Conservation (phyloP, 1,139 yeast genomes). For the Suhomyces kunorum region DNA sequence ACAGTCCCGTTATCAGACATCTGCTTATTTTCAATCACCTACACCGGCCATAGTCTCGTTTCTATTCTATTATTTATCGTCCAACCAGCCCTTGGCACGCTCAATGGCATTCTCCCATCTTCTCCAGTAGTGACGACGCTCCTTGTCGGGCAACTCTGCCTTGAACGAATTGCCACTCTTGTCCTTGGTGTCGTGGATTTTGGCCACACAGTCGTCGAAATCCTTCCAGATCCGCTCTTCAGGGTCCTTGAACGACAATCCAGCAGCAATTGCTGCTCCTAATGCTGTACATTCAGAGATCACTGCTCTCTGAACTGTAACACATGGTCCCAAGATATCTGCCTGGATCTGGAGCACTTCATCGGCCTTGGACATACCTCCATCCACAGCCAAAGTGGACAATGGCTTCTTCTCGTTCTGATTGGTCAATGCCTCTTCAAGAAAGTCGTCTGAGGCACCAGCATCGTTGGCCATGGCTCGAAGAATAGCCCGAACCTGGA, state of each 20-base stretch:
- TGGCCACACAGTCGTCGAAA: slow-evolving; percentile 59
- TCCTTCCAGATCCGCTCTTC: slow-evolving; percentile 73
- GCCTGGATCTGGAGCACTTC: slow-evolving; percentile 95
- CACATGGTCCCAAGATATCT: slow-evolving; percentile 84
- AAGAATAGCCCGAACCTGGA: slow-evolving; percentile 87
- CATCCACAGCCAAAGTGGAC: slow-evolving; percentile 76
- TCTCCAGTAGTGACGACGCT: slow-evolving; percentile 65
- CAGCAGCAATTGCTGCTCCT: slow-evolving; percentile 97
- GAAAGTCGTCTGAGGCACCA: slow-evolving; percentile 52
- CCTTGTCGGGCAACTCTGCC: slow-evolving; percentile 60
- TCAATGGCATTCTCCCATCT: slow-evolving; percentile 83
- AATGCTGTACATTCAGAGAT: slow-evolving; percentile 92
- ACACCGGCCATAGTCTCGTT: not conserved
- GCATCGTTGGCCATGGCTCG: slow-evolving; percentile 90
- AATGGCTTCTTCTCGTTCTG: slow-evolving; percentile 51
- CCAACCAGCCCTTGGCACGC: slow-evolving; percentile 78
- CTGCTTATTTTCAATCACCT: too few species aligned
- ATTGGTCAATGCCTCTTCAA: slow-evolving; percentile 43
- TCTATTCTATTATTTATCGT: slow-evolving; percentile 28
- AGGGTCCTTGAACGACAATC: slow-evolving; percentile 62
- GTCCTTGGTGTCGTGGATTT: slow-evolving; percentile 36
- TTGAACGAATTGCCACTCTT: slow-evolving; percentile 47
- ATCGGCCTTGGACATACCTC: slow-evolving; percentile 92
- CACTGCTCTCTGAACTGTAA: slow-evolving; percentile 76
- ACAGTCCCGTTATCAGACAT: too few species aligned